Percentiles rank a stretch among this genome's conserved stretches.
These are phyloP conservation scores for Mrakia blollopis DNA, from an alignment of 768 basidiomycete species.

Conservation along the genomic window DNA sequence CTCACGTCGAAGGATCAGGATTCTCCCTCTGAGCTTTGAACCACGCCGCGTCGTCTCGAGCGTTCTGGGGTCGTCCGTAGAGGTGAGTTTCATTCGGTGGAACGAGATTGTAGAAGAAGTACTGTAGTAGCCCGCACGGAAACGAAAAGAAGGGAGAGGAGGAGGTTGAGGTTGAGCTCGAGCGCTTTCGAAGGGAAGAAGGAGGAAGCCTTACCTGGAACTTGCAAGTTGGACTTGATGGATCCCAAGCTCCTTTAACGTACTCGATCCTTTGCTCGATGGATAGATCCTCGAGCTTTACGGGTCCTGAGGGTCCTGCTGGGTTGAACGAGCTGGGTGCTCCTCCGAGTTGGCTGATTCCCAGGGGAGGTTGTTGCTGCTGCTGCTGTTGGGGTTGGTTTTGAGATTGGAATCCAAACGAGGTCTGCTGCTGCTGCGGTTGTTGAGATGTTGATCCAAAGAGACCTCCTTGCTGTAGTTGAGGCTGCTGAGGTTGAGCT, in stretches of 20 bases:
- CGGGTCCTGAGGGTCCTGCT: neutral
- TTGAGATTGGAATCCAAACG: slow-evolving; percentile 11
- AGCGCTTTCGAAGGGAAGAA: neutral
- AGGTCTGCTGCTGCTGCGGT: slow-evolving; percentile 14
- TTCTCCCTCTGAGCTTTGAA: slow-evolving; percentile 41
- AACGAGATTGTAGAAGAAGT: slow-evolving; percentile 44
- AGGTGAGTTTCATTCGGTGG: slow-evolving; percentile 39
- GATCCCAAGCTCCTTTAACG: slow-evolving; percentile 41
- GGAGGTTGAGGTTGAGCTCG: slow-evolving; percentile 20
- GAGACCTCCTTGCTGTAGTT: slow-evolving; percentile 21
- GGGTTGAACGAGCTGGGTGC: neutral
- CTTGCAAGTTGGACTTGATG: slow-evolving; percentile 37
- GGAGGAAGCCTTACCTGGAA: slow-evolving; percentile 39
- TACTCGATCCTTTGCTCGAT: slow-evolving; percentile 41
- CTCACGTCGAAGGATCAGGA: slow-evolving; percentile 41
- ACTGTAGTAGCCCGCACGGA: slow-evolving; percentile 32
- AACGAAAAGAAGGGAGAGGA: neutral
- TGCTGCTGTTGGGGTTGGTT: slow-evolving; percentile 33
- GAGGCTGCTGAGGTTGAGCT: slow-evolving; percentile 2
- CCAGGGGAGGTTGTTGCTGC: slow-evolving; percentile 31
- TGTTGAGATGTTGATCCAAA: slow-evolving; percentile 16
- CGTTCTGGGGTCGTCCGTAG: slow-evolving; percentile 41
- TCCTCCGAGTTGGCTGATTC: slow-evolving; percentile 17
- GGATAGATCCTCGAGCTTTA: slow-evolving; percentile 35
- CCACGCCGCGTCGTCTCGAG: slow-evolving; percentile 43